Conservation (phyloP, 371 early-diverging fungal genomes). For the Mortierella sp. region DNA sequence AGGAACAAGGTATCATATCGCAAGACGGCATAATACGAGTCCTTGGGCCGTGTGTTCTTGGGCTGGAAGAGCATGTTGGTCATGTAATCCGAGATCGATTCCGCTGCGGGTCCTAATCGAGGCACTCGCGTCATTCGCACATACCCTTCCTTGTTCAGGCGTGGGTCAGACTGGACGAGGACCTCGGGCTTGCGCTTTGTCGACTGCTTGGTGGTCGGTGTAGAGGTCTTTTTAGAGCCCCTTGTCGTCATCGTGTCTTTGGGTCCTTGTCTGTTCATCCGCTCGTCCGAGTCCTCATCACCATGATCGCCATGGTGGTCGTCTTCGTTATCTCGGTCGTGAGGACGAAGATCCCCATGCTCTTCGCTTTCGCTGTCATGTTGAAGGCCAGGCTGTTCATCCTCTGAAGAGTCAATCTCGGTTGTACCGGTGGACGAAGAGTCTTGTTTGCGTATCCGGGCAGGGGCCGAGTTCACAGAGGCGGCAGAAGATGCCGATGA, state of each 20-base stretch:
- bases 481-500: neutral
- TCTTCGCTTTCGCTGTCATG: neutral
- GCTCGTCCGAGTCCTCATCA: neutral
- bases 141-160: slow-evolving; percentile 48
- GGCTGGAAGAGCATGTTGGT: slow-evolving; percentile 52
- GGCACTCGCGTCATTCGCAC: slow-evolving; percentile 48
- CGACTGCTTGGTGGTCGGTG: neutral
- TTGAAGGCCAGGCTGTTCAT: neutral
- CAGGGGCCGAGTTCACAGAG: slow-evolving; percentile 8
- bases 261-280: no score
- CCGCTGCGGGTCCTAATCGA: slow-evolving; percentile 41
- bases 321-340: neutral
- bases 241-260: neutral
- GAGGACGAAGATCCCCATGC: neutral
- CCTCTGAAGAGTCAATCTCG: neutral
- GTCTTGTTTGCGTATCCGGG: neutral
- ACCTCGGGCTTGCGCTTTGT: slow-evolving; percentile 24
- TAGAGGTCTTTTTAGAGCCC: neutral
- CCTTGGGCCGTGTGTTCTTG: slow-evolving; percentile 54
- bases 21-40: slow-evolving; percentile 80
- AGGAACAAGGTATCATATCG: slow-evolving; percentile 83
- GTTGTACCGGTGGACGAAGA: neutral
- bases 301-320: neutral
- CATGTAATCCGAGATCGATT: slow-evolving; percentile 52
- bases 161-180: slow-evolving; percentile 45